Evolutionary conservation across 805 yeast genomes (phyloP), one percentile per base, ranked within the genome.

Genomic region (Phaffomyces antillensis): DNA sequence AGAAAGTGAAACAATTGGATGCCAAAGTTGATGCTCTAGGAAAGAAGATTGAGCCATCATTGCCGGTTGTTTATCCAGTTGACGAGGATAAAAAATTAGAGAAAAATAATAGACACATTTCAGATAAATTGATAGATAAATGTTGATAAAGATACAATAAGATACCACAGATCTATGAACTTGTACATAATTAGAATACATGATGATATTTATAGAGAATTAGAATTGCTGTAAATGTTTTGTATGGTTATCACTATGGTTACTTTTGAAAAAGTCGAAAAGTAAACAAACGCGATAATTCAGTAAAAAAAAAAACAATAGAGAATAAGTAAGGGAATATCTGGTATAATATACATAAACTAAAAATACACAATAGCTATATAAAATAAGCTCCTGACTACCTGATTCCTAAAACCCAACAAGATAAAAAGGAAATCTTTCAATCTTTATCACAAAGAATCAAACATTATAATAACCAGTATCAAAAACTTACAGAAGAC

Each of bases 11-110:
- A 11, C 17, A 41, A n/a, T 30, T 49, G 25, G 36, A 44, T 9
- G 48, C 48, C 2, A 43, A 46, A 28, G 41, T 46, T 3, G 46
- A 46, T 18, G 42, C 30, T 7, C 20, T 48, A n/a, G 38, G 41
- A 39, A 24, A 37, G 33, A 42, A 40, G 36, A 34, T 38, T 6
- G 28, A 33, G 4, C 44, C 42, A 16, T 23, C 41, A 12, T 12
- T 33, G n/a, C n/a, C n/a, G 7, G 39, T 13, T 10, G 37, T 41
- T 28, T 17, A 38, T 28, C 24, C 33, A 11, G 4, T 28, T 9
- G 30, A 28, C 10, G 15, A 28, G 30, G 30, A 28, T 2, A 28
- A 28, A 10, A 28, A 28, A 11, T 9, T 12, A 28, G 11, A 28
- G 16, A 24, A 11, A 7, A 20, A 36, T 32, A 32, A 32, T 4